Base-by-base conservation (phyloP, 306 rosid genomes). In the Rubus parviflorus region DNA sequence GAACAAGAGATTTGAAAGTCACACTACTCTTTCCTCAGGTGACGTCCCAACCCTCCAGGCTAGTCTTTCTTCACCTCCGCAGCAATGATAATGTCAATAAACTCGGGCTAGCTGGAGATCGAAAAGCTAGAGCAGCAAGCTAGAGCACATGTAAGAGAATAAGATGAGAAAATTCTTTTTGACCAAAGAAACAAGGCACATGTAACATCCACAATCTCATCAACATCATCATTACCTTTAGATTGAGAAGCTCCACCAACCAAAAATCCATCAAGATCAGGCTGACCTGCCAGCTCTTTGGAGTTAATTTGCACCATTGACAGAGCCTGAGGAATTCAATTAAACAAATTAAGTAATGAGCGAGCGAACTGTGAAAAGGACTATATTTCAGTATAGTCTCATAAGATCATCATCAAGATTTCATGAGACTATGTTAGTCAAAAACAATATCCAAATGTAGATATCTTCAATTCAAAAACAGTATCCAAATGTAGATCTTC, bases 201-300 rank as follows among this genome's bases (percentile, higher is more conserved):
- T 14, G 37, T 41, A n/a, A 65, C 48, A 52, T 16, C 7, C 46
- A 53, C 3, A 20, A 4, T 13, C 22, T 7, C 10, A 23, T 41
- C 4, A 66, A 74, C 41, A 30, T 37, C 45, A 37, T 11, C 8
- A 22, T 45, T 73, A 85, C 88, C 86, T 85, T 85, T 1, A 85
- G 68, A n/a, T n/a, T n/a, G n/a, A 72, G 88, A 85, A 68, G 88
- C 88, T 68, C 88, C 88, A 61, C 88, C 88, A 45, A 85, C 88
- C 88, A 85, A 79, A 76, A 85, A 85, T 8, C 88, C 88, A 9
- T 85, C 86, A 23, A 85, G 57, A 72, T 85, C 88, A 0, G 86
- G 82, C 80, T 85, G 76, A 60, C 42, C 75, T 11, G 88, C 88
- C 60, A 85, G 60, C 64, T 81, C 88, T 78, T 81, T 79, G 48